Percentiles rank a stretch among this genome's conserved stretches.
phyloP scores from a whole-genome alignment of 495 filamentous ascomycete species.

The Hypoxylon fuscum region DNA sequence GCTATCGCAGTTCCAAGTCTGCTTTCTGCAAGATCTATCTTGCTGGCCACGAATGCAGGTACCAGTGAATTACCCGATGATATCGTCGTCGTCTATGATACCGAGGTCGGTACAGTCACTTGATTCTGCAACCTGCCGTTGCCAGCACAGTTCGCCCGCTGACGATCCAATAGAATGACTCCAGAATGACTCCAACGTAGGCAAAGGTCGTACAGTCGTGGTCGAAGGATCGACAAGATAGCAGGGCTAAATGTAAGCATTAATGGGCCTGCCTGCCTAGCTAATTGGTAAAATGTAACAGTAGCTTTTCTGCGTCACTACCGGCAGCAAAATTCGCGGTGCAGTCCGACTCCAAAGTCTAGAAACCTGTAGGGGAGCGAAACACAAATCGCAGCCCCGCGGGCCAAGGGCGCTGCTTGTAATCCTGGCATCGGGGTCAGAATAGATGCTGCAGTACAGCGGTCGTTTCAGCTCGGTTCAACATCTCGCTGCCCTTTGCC shows the following conservation, averaged over 20 bases:
- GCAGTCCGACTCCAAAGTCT: slow-evolving; percentile 5
- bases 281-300: slow-evolving; percentile 13
- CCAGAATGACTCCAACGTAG: slow-evolving; percentile 10
- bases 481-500: slow-evolving; percentile 8
- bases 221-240: slow-evolving; percentile 23
- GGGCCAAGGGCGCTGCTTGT: too few relatives aligned
- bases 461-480: slow-evolving; percentile 13
- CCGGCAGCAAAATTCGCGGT: slow-evolving; percentile 13
- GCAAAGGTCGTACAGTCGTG: slow-evolving; percentile 22
- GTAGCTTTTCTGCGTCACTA: slow-evolving; percentile 11
- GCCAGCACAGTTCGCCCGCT: slow-evolving; percentile 19
- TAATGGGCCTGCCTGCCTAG: slow-evolving; percentile 10
- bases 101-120: slow-evolving; percentile 19
- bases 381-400: neutral
- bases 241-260: slow-evolving; percentile 18
- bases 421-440: neutral
- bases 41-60: slow-evolving; percentile 33
- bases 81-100: slow-evolving; percentile 12
- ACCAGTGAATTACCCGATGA: slow-evolving; percentile 23
- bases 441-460: neutral
- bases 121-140: slow-evolving; percentile 32
- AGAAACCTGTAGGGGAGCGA: slow-evolving; percentile 1
- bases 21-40: slow-evolving; percentile 38
- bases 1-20: slow-evolving; percentile 19
- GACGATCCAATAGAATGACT: slow-evolving; percentile 31